Percentiles rank a stretch among this genome's conserved stretches.
phyloP scores from a whole-genome alignment of 495 filamentous ascomycete species.

The Aspergillus ellipticus region DNA sequence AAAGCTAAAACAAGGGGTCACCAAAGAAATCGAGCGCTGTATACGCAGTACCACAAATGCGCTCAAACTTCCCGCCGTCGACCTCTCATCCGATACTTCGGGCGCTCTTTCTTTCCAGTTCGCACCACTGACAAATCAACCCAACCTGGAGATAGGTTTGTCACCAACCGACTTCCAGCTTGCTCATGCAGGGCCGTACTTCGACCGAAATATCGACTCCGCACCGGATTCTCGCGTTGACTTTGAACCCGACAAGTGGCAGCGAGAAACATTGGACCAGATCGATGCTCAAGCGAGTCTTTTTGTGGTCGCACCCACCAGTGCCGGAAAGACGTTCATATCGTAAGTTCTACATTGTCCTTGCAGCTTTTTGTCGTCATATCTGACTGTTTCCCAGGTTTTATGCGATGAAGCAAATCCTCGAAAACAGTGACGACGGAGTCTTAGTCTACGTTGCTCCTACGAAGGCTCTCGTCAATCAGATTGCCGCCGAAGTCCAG shows the following conservation, averaged over 20 bases:
- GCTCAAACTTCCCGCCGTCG: conserved; percentile 22
- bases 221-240: conserved; percentile 58
- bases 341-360: conserved; percentile 24
- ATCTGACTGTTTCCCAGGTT: conserved; percentile 37
- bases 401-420: conserved; percentile 75
- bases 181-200: conserved; percentile 62
- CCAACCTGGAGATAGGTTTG: conserved; percentile 20
- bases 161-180: conserved; percentile 58
- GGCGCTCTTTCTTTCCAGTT: conserved; percentile 35
- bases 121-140: conserved; percentile 15
- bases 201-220: conserved; percentile 70
- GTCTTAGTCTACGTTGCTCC: conserved; percentile 76
- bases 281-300: conserved; percentile 65
- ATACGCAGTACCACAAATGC: conserved; percentile 22
- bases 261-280: conserved; percentile 66
- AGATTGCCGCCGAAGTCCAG: conserved; percentile 72
- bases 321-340: conserved; percentile 62
- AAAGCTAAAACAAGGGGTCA: conserved; percentile 22
- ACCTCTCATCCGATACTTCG: conserved; percentile 1
- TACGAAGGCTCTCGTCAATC: conserved; percentile 79
- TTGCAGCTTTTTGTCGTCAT: conserved; percentile 1
- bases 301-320: conserved; percentile 75
- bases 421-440: conserved; percentile 61
- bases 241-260: conserved; percentile 75
- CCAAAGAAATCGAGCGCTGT: conserved; percentile 17